Evolutionary conservation across 768 basidiomycete genomes (phyloP).

Genomic region (Termitomyces sp.): DNA sequence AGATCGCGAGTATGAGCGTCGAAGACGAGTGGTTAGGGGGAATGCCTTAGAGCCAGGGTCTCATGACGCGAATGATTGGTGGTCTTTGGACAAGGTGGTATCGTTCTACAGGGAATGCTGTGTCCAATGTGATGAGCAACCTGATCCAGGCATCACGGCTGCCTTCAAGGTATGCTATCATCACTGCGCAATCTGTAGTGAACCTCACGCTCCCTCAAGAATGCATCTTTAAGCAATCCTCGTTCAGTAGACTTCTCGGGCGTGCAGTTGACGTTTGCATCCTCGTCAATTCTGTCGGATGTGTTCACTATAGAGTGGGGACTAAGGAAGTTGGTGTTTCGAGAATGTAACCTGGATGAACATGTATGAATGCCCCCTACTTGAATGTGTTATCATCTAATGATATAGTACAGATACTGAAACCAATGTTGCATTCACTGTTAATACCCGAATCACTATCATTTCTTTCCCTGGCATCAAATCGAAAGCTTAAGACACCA

Average conservation of each 20-base stretch:
- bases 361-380: slow-evolving; percentile 39
- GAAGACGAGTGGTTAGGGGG: slow-evolving; percentile 59
- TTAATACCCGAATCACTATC: slow-evolving; percentile 78
- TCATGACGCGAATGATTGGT: slow-evolving; percentile 58
- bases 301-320: slow-evolving; percentile 94
- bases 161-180: slow-evolving; percentile 59
- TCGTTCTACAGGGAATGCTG: slow-evolving; percentile 87
- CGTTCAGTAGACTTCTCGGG: slow-evolving; percentile 78
- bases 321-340: slow-evolving; percentile 74
- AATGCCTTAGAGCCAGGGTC: slow-evolving; percentile 32
- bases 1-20: slow-evolving; percentile 64
- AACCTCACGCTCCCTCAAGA: slow-evolving; percentile 25
- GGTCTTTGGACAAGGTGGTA: slow-evolving; percentile 81
- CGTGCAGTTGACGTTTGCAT: slow-evolving; percentile 62
- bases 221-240: slow-evolving; percentile 49
- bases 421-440: slow-evolving; percentile 86
- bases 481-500: slow-evolving; percentile 68
- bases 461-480: slow-evolving; percentile 82
- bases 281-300: slow-evolving; percentile 82
- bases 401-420: slow-evolving; percentile 53
- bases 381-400: background rate
- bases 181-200: background rate
- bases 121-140: slow-evolving; percentile 65
- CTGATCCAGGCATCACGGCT: slow-evolving; percentile 57
- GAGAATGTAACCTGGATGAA: slow-evolving; percentile 86